Evolutionary conservation across 352 stramenopile species (phyloP), one percentile per base, ranked within the genome.

Genomic region (Phytophthora fragariae): DNA sequence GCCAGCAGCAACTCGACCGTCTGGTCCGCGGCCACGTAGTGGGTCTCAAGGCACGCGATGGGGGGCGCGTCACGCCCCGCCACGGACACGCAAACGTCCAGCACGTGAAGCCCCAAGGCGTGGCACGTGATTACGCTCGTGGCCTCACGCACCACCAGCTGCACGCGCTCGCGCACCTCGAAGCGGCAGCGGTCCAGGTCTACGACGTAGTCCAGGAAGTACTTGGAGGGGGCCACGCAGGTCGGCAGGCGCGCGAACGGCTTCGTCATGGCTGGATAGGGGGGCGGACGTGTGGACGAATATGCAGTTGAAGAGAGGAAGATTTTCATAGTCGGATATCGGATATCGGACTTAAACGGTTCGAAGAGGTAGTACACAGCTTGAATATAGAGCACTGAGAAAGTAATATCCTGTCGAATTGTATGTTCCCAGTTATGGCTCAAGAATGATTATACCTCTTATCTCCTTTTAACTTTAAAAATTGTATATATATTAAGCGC

Each of bases 71-170:
- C 24, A 27, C 80, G 79, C 56, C 72, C 81, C 0, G 47, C 73
- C 37, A 92, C 69, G 56, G 76, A 66, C n/a, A 91, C 80, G 35
- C 71, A 76, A 3, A 95, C 80, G 65, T 92, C 83, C 49, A 93
- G 83, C 55, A 94, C 89, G 61, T 92, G 90, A 9, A 99, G 89
- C 79, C 99, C 97, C 57, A 99, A 91, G 46, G 94, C 91, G 76
- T 99, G 97, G 74, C 98, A 93, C 46, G 83, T 97, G 72, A 99
- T 96, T 24, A 59, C 77, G 52, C 72, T 72, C 31, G 89, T 97
- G 37, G 83, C 56, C 56, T 94, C 84, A 15, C 70, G 67, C 1
- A 96, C 83, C 2, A 79, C 74, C 0, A 97, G 31, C 41, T 85
- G 75, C 66, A 97, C 86, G 55, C 80, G 78, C 76, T 95, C 74